phyloP scores from a whole-genome alignment of 371 early-diverging fungal genomes.

The Zychaea mexicana region DNA sequence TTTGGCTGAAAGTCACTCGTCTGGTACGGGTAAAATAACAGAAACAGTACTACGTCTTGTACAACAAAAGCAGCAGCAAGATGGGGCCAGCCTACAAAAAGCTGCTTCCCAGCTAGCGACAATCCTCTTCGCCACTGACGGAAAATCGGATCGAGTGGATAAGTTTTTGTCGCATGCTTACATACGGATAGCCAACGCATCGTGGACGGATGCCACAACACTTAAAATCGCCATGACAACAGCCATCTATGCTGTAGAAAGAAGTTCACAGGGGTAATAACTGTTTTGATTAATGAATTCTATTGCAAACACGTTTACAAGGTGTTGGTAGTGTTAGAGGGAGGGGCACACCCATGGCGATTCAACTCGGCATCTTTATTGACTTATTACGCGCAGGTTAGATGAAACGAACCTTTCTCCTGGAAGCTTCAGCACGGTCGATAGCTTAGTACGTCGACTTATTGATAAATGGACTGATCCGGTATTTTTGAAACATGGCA shows the following conservation, averaged over 20 bases:
- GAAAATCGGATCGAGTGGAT: background rate
- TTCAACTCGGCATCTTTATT: too few species aligned
- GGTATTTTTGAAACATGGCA: conserved; percentile 33
- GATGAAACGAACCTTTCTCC: background rate
- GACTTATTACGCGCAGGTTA: too few species aligned
- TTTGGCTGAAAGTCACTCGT: background rate
- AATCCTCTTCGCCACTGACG: background rate
- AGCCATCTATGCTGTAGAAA: background rate
- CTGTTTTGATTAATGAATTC: background rate
- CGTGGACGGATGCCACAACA: background rate
- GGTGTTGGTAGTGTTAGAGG: too few species aligned
- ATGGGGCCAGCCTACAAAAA: background rate
- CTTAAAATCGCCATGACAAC: background rate
- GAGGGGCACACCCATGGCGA: too few species aligned
- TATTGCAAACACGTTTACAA: too few species aligned
- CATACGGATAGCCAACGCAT: background rate
- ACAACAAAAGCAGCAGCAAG: background rate
- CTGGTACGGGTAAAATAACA: background rate
- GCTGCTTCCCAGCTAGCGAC: conserved; percentile 1
- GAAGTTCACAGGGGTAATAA: background rate
- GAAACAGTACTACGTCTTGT: conserved; percentile 1
- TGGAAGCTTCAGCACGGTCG: background rate
- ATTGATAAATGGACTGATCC: conserved; percentile 41
- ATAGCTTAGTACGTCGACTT: background rate
- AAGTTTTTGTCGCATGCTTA: background rate